Evolutionary conservation across 108 stramenopile species (phyloP).

Genomic region (Nitzschia sp.): DNA sequence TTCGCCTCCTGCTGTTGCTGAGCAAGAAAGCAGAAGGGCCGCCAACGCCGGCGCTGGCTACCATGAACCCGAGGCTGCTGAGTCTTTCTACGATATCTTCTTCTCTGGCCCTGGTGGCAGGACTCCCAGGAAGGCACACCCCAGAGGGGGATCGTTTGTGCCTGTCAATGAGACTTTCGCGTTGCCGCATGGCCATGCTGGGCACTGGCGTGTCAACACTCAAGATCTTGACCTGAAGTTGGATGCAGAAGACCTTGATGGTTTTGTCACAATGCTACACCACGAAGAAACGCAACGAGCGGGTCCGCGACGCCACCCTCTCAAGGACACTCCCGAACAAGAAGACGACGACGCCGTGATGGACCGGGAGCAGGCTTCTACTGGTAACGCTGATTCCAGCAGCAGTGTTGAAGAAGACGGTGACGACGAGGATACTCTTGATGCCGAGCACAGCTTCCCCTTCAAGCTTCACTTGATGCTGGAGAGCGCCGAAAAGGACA

Average conservation of each 20-base stretch:
- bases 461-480: slow-evolving; percentile 13
- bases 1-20: background rate
- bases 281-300: background rate
- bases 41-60: background rate
- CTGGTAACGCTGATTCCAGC: no score
- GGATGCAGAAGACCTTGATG: slow-evolving; percentile 2
- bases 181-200: background rate
- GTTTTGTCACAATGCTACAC: background rate
- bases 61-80: background rate
- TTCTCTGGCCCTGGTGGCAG: background rate
- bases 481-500: background rate
- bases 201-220: slow-evolving; percentile 1
- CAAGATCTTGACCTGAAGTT: slow-evolving; percentile 2
- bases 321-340: background rate
- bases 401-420: no score
- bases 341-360: background rate
- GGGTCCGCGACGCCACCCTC: background rate
- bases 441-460: slow-evolving; percentile 5
- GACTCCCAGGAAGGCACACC: background rate
- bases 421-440: slow-evolving; percentile 1
- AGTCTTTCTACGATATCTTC: background rate
- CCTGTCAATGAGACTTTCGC: background rate
- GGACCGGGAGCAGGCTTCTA: background rate
- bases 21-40: background rate
- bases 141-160: background rate